A percentile compares a stretch with the other conserved stretches of the same genome.
Conservation (phyloP, 1,139 yeast genomes). For the Yamadazyma conglobata region DNA sequence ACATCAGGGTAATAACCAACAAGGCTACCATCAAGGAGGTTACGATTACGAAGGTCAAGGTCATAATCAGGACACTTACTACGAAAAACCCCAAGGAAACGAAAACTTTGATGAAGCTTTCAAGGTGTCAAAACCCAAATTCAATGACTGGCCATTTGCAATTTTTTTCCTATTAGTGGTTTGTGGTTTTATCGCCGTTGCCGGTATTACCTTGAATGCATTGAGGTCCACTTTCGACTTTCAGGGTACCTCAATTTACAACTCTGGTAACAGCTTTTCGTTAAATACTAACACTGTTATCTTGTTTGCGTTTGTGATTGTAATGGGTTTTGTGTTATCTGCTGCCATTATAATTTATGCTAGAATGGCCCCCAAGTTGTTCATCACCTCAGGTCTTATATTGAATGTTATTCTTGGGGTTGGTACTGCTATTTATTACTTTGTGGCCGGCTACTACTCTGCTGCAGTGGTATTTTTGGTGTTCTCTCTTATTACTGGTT, state of each 20-base stretch:
- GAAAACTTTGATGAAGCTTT: slow-evolving; percentile 61
- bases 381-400: slow-evolving; percentile 68
- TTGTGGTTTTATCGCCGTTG: slow-evolving; percentile 68
- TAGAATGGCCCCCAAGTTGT: slow-evolving; percentile 58
- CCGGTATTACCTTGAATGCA: slow-evolving; percentile 65
- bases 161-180: slow-evolving; percentile 59
- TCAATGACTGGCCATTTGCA: slow-evolving; percentile 73
- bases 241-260: slow-evolving; percentile 68
- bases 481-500: slow-evolving; percentile 61
- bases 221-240: slow-evolving; percentile 52
- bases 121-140: slow-evolving; percentile 59
- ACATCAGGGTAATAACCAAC: no score
- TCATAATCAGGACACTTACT: slow-evolving; percentile 18
- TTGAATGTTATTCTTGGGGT: slow-evolving; percentile 66
- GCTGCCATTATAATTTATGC: slow-evolving; percentile 57
- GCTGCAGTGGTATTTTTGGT: slow-evolving; percentile 76
- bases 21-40: slow-evolving; percentile 6
- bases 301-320: slow-evolving; percentile 64
- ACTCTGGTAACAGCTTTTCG: slow-evolving; percentile 50
- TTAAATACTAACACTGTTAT: slow-evolving; percentile 72
- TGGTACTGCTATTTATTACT: slow-evolving; percentile 73
- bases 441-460: slow-evolving; percentile 62
- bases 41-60: slow-evolving; percentile 28
- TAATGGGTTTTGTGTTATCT: slow-evolving; percentile 59
- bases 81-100: slow-evolving; percentile 33